Evolutionary conservation across 257 asterid genomes (phyloP), one percentile per base, ranked within the genome.

Genomic region (Hygrophila difformis): DNA sequence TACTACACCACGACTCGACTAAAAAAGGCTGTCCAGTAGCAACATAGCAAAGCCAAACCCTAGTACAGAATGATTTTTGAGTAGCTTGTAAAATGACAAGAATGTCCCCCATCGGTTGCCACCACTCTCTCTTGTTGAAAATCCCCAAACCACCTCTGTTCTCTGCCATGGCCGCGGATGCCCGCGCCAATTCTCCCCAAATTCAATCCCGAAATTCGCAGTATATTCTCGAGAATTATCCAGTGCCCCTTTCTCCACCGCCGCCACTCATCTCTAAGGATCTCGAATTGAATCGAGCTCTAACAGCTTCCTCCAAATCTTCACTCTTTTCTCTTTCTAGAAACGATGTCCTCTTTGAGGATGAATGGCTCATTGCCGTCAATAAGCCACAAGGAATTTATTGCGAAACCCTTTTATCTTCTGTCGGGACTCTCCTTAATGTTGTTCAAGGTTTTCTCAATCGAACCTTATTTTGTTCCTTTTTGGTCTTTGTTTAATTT

Each of bases 371-470:
- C 51, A 69, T 88, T 57, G 95, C 94, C 13, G 73, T 88, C 12
- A 84, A 88, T 49, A 88, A 88, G 63, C 95, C 97, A 61, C 87
- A 49, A 17, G 94, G 95, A 5, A 50, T 88, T 64, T 88, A 88
- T 48, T 81, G 97, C 53, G 97, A 87, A 59, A 61, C 39, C 51
- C 47, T 83, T 33, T 58, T 87, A 45, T 63, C 91, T 47, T 75
- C 93, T 43, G 77, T 65, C 18, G 70, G 53, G 1, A 28, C 2
- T 62, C 74, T 80, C 59, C 83, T 78, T 18, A 19, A 11, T 20
- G 12, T 48, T 14, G 74, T 58, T 56, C 61, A 70, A 61, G 92
- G 94, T 82, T 18, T 18, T 10, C 22, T 51, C 5, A 5, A 33
- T 44, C 14, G 22, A 31, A 18, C 49, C 12, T 21, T 15, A 26